Conservation (phyloP, 371 early-diverging fungal genomes). For the Phascolomyces articulosus region DNA sequence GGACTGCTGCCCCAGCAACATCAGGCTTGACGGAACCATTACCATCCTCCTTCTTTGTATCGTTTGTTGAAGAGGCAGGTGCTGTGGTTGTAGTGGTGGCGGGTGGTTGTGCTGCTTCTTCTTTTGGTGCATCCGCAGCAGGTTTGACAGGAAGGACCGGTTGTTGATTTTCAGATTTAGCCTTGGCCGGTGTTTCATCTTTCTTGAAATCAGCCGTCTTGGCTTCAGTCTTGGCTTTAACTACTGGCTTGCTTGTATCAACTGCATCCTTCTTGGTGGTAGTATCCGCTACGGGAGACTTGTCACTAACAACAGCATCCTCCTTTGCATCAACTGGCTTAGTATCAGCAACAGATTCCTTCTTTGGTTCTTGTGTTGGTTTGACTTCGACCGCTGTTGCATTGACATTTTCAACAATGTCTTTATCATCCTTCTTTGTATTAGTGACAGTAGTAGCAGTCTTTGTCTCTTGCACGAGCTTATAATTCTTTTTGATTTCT, state of each 20-base stretch:
- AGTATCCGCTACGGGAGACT: neutral
- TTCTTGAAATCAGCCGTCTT: neutral
- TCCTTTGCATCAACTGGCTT: neutral
- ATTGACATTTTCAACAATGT: no score
- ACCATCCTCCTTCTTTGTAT: no score
- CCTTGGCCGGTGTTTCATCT: neutral
- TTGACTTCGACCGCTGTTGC: neutral
- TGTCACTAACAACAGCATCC: neutral
- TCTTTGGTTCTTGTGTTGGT: neutral
- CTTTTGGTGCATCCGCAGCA: neutral
- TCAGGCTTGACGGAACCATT: neutral
- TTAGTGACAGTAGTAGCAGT: no score
- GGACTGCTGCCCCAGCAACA: neutral
- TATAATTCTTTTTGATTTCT: neutral
- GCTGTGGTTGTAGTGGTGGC: neutral
- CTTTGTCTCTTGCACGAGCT: no score
- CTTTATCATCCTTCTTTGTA: neutral
- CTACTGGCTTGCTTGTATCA: no score
- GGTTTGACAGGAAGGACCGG: slow-evolving; percentile 3
- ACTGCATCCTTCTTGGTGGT: no score
- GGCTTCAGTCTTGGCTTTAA: neutral
- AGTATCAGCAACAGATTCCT: no score
- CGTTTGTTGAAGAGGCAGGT: no score
- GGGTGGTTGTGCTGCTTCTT: neutral
- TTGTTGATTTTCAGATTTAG: neutral